These are phyloP conservation scores for Trametes coccinea DNA, from an alignment of 768 basidiomycete genomes.

Conservation along the genomic window DNA sequence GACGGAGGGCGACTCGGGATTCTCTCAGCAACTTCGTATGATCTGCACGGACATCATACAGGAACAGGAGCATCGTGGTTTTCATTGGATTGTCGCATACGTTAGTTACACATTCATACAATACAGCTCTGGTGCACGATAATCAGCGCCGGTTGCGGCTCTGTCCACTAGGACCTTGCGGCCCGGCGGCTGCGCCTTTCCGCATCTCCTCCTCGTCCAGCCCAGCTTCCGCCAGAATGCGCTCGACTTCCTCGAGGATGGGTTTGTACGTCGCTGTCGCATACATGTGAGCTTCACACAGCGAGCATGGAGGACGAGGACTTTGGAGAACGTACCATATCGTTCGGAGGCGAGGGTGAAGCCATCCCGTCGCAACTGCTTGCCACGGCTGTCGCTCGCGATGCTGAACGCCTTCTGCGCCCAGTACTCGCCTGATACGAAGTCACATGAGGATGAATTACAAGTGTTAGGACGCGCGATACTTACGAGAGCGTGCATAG, in stretches of 20 bases:
- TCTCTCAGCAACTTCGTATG: too few species aligned
- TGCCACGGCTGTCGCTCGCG: conserved; percentile 66
- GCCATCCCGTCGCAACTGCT: conserved; percentile 74
- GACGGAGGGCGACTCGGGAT: too few species aligned
- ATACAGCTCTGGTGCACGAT: too few species aligned
- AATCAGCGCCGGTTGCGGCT: conserved; percentile 51
- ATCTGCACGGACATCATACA: background rate
- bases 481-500: conserved; percentile 77
- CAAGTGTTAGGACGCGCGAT: too few species aligned
- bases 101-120: too few species aligned
- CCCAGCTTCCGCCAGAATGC: conserved; percentile 80
- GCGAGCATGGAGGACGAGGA: background rate
- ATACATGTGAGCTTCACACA: background rate
- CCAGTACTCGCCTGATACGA: conserved; percentile 70
- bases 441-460: too few species aligned
- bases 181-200: conserved; percentile 48
- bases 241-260: conserved; percentile 77
- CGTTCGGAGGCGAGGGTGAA: conserved; percentile 73
- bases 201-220: conserved; percentile 82
- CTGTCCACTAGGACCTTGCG: conserved; percentile 38
- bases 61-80: too few species aligned
- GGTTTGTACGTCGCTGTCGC: conserved; percentile 75
- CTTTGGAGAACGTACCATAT: conserved; percentile 52
- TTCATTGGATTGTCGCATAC: too few species aligned
- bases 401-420: conserved; percentile 61